Conservation (phyloP, 192 early-diverging fungal genomes). For the Backusella psychrophila region DNA sequence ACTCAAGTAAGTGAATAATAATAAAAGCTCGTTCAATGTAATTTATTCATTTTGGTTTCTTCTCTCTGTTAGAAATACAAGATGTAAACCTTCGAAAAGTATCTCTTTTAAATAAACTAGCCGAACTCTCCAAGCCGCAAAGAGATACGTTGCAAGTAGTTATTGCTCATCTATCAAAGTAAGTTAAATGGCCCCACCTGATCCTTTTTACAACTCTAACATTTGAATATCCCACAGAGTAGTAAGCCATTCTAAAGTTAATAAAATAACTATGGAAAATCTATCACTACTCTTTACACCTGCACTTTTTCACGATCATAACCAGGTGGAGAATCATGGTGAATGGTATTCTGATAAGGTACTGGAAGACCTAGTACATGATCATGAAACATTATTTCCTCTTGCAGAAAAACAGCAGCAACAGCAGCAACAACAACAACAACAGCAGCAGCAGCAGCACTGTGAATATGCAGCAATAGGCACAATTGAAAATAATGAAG, state of each 20-base stretch:
- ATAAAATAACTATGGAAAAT: conserved; percentile 70
- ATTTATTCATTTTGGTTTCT: conserved; percentile 1
- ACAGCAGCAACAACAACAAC: background rate
- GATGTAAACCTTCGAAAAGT: conserved; percentile 39
- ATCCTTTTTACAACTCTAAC: too few species aligned
- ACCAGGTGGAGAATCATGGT: conserved; percentile 28
- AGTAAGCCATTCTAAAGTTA: conserved; percentile 42
- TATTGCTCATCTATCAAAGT: conserved; percentile 58
- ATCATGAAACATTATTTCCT: conserved; percentile 7
- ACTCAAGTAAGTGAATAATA: conserved; percentile 38
- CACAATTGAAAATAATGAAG: background rate
- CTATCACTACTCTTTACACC: conserved; percentile 63
- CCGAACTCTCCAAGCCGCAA: conserved; percentile 44
- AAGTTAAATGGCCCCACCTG: background rate
- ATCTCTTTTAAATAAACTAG: conserved; percentile 38
- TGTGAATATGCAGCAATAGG: background rate
- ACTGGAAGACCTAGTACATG: conserved; percentile 23
- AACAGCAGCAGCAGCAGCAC: background rate
- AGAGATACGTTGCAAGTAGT: conserved; percentile 51
- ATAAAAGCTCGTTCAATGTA: too few species aligned
- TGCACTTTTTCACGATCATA: conserved; percentile 60
- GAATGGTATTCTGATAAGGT: conserved; percentile 32
- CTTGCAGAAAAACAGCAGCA: background rate
- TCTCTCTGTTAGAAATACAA: conserved; percentile 32
- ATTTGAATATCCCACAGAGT: conserved; percentile 33